Conservation (phyloP, 495 filamentous ascomycete genomes). For the Monascus purpureus region DNA sequence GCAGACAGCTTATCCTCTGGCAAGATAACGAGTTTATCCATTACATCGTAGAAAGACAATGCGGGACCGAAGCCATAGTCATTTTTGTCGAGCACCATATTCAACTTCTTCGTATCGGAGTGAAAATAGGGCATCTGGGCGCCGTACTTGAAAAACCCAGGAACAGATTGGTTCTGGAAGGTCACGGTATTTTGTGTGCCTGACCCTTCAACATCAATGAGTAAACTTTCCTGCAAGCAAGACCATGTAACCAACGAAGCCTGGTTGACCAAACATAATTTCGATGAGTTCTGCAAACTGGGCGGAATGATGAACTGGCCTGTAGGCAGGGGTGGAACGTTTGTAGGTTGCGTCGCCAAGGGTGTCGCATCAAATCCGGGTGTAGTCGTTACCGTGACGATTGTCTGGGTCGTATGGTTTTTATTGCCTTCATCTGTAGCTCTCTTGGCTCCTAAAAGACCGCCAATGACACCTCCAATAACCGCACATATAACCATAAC, state of each 20-base stretch:
- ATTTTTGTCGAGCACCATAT: conserved; percentile 52
- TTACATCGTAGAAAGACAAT: conserved; percentile 53
- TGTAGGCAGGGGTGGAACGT: conserved; percentile 44
- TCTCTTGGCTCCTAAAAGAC: conserved; percentile 32
- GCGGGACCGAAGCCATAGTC: conserved; percentile 52
- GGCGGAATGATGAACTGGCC: conserved; percentile 51
- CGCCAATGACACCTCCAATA: conserved; percentile 48
- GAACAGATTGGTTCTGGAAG: conserved; percentile 15
- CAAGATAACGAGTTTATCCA: conserved; percentile 75
- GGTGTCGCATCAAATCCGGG: conserved; percentile 52
- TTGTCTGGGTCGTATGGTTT: conserved; percentile 15
- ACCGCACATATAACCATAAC: conserved; percentile 42
- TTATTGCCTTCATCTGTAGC: conserved; percentile 15
- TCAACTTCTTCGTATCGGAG: conserved; percentile 30
- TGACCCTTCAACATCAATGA: conserved; percentile 18
- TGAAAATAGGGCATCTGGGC: conserved; percentile 52
- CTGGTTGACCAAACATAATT: conserved; percentile 50
- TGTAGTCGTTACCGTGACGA: conserved; percentile 38
- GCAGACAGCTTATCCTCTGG: conserved; percentile 35
- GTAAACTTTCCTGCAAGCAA: conserved; percentile 37
- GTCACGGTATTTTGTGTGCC: conserved; percentile 13
- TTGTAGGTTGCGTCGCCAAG: conserved; percentile 40
- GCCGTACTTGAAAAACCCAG: conserved; percentile 47
- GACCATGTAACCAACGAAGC: conserved; percentile 54
- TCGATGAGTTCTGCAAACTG: conserved; percentile 41